Conservation (phyloP, 345 rosid species). For the Rhodomyrtus tomentosa region DNA sequence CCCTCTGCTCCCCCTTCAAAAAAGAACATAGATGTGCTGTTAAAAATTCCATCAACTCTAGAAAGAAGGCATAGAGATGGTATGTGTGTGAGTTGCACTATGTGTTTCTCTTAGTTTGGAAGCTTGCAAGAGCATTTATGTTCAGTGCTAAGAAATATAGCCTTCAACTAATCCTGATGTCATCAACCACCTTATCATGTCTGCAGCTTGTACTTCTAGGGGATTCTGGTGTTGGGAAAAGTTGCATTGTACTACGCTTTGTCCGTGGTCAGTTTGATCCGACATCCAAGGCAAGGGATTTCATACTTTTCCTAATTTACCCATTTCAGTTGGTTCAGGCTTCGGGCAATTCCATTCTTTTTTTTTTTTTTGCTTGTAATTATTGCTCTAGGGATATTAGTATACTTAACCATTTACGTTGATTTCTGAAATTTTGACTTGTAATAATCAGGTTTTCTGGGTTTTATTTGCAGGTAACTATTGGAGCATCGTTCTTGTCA, state of each 20-base stretch:
- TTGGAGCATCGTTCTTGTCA: conserved; percentile 96
- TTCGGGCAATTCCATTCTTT: background rate
- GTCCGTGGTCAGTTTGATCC: conserved; percentile 99
- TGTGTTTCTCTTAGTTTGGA: background rate
- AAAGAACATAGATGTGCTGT: background rate
- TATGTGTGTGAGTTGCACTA: background rate
- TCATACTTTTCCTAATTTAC: background rate
- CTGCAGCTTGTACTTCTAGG: conserved; percentile 84
- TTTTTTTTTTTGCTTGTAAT: background rate
- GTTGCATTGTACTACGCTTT: conserved; percentile 97
- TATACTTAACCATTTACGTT: background rate
- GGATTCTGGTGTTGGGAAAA: conserved; percentile 97
- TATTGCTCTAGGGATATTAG: background rate
- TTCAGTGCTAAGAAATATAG: background rate
- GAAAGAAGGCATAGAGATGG: background rate
- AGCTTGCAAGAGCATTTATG: background rate
- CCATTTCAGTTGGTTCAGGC: background rate
- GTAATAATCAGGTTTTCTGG: background rate
- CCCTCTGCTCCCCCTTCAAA: background rate
- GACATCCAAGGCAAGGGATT: conserved; percentile 60
- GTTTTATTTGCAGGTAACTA: conserved; percentile 67
- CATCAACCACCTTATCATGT: conserved; percentile 6
- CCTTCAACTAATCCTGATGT: background rate
- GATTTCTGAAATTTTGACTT: background rate
- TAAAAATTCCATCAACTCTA: background rate